A percentile compares a stretch with the other conserved stretches of the same genome.
Conservation (phyloP, 768 basidiomycete species). For the Mycena belliarum region DNA sequence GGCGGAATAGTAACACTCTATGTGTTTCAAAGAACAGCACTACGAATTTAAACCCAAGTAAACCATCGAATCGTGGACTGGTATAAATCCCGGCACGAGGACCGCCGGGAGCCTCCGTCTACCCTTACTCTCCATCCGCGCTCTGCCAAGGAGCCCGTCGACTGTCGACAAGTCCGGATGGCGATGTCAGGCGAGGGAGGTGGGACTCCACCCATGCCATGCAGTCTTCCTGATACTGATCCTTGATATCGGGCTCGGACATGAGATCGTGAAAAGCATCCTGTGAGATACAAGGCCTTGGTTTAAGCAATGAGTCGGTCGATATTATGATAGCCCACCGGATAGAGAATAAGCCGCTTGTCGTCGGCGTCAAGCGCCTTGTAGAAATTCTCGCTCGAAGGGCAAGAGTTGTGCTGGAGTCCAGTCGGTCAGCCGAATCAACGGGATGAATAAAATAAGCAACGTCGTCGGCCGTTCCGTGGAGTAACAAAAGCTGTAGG, state of each 20-base stretch:
- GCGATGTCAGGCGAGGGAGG: background rate
- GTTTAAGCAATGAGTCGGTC: background rate
- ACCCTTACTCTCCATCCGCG: background rate
- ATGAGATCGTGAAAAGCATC: slow-evolving; percentile 9
- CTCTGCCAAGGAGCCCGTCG: background rate
- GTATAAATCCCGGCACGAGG: no score
- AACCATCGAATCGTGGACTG: no score
- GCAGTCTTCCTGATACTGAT: slow-evolving; percentile 6
- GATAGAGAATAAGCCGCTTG: background rate
- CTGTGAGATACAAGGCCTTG: no score
- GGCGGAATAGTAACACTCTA: no score
- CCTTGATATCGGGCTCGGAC: slow-evolving; percentile 4
- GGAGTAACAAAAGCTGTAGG: background rate
- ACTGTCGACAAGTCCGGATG: background rate
- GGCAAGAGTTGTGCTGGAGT: slow-evolving; percentile 4
- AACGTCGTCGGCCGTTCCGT: slow-evolving; percentile 5
- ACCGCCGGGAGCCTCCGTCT: no score
- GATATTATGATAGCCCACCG: background rate
- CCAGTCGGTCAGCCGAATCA: background rate
- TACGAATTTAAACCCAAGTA: no score
- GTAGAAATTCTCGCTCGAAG: slow-evolving; percentile 2
- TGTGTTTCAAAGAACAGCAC: no score
- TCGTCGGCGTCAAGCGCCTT: background rate
- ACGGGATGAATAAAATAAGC: background rate
- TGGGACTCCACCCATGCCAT: slow-evolving; percentile 2